Conservation (phyloP, 192 early-diverging fungal genomes). For the Cetraspora pellucida region DNA sequence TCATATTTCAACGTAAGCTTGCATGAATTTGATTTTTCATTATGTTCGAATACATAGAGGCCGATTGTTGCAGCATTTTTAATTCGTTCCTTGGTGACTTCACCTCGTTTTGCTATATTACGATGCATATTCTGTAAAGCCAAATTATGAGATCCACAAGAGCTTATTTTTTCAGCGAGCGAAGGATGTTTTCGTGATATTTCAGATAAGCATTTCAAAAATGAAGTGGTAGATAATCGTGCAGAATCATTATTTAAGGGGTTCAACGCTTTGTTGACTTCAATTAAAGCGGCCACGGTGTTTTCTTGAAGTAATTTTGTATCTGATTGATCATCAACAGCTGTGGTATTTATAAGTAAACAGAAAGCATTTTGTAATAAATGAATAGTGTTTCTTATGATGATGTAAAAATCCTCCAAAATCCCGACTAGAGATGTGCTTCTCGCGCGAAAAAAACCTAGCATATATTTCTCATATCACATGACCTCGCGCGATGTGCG, state of each 20-base stretch:
- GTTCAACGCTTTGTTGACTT: constrained; percentile 23
- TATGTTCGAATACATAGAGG: constrained; percentile 18
- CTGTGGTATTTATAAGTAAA: too few species aligned
- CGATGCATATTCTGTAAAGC: constrained; percentile 29
- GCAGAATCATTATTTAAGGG: neutral
- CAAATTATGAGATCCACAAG: neutral
- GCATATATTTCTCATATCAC: too few species aligned
- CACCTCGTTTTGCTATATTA: constrained; percentile 22
- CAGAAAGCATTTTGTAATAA: too few species aligned
- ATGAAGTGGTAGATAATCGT: neutral
- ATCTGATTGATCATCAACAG: constrained; percentile 9
- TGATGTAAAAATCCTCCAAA: too few species aligned
- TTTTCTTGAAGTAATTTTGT: constrained; percentile 17
- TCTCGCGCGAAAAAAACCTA: too few species aligned
- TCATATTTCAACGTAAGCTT: neutral
- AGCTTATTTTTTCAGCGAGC: neutral
- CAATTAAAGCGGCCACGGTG: constrained; percentile 18
- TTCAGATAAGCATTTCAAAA: neutral
- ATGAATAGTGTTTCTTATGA: too few species aligned
- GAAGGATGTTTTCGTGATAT: neutral
- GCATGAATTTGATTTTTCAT: neutral
- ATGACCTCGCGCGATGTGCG: too few species aligned
- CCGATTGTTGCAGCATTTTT: constrained; percentile 19
- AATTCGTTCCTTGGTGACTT: constrained; percentile 32
- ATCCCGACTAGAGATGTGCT: too few species aligned